These are phyloP conservation scores for Leishmania martiniquensis DNA, from an alignment of 208 protist genomes.

Conservation along the genomic window DNA sequence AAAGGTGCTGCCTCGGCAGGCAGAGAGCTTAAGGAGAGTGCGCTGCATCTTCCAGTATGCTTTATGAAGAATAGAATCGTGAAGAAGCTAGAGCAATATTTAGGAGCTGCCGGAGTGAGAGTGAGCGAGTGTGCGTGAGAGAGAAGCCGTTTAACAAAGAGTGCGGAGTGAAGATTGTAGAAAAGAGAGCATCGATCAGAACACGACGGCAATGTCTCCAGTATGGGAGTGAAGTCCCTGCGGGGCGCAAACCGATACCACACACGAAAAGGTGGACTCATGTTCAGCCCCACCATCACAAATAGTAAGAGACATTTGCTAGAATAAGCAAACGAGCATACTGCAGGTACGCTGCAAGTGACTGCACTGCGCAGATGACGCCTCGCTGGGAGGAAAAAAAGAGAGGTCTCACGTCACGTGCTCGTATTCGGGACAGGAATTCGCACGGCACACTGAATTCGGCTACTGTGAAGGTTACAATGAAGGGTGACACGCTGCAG, in stretches of 20 bases:
- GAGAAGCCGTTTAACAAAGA: conserved; percentile 2
- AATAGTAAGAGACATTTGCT: not conserved
- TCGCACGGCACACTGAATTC: not conserved
- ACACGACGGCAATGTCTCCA: not conserved
- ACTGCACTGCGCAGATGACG: not conserved
- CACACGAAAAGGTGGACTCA: not conserved
- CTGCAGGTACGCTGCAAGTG: not conserved
- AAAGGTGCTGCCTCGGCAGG: conserved; percentile 31
- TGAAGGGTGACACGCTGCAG: not conserved
- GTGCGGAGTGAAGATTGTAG: not conserved
- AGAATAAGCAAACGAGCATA: not conserved
- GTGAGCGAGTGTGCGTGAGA: too few species aligned
- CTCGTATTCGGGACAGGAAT: not conserved
- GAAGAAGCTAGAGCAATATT: not conserved
- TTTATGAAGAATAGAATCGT: conserved; percentile 11
- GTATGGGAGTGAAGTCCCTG: not conserved
- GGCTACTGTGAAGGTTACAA: conserved; percentile 8
- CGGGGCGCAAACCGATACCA: not conserved
- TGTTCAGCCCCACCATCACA: not conserved
- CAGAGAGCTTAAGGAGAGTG: conserved; percentile 39
- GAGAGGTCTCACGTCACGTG: not conserved
- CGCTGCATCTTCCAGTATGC: conserved; percentile 45
- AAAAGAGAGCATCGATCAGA: conserved; percentile 6
- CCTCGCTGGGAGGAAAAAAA: not conserved
- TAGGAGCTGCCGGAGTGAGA: not conserved